These are phyloP conservation scores for Hansfordia pulvinata DNA, from an alignment of 2,329 filamentous ascomycete genomes.

Conservation along the genomic window DNA sequence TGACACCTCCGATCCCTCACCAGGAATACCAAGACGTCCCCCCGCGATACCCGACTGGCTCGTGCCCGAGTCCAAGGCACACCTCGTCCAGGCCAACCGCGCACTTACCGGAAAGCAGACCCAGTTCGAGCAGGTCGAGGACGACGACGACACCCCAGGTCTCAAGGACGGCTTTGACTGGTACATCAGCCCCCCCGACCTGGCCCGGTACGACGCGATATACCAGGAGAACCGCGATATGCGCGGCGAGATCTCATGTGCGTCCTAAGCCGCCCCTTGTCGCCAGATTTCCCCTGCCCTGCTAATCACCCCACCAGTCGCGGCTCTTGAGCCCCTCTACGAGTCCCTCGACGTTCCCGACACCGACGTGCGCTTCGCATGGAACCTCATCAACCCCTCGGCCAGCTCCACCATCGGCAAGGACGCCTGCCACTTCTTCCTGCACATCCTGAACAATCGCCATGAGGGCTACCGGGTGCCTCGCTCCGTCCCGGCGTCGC, in stretches of 20 bases:
- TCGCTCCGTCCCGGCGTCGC: conserved; percentile 77
- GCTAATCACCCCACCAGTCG: conserved; percentile 35
- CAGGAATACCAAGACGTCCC: conserved; percentile 91
- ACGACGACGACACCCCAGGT: conserved; percentile 69
- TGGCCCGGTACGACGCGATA: conserved; percentile 92
- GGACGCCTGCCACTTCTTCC: conserved; percentile 84
- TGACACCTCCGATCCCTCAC: neutral
- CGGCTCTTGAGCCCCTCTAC: conserved; percentile 71
- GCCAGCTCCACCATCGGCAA: conserved; percentile 76
- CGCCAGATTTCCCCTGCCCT: neutral
- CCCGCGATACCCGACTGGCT: conserved; percentile 81
- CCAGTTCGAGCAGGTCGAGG: conserved; percentile 74
- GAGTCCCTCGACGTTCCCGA: conserved; percentile 61
- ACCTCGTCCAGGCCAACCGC: conserved; percentile 72
- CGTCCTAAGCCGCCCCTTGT: conserved; percentile 16
- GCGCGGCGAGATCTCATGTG: conserved; percentile 72
- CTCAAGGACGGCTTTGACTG: conserved; percentile 97
- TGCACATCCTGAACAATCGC: conserved; percentile 92
- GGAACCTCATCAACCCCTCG: conserved; percentile 95
- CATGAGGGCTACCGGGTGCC: conserved; percentile 94
- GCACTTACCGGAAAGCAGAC: conserved; percentile 69
- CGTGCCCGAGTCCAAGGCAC: conserved; percentile 85
- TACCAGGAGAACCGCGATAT: conserved; percentile 85
- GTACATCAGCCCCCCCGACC: conserved; percentile 94
- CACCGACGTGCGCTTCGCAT: conserved; percentile 77